A percentile compares a stretch with the other conserved stretches of the same genome.
phyloP scores from a whole-genome alignment of 805 yeast species.

The Lachancea sp. region DNA sequence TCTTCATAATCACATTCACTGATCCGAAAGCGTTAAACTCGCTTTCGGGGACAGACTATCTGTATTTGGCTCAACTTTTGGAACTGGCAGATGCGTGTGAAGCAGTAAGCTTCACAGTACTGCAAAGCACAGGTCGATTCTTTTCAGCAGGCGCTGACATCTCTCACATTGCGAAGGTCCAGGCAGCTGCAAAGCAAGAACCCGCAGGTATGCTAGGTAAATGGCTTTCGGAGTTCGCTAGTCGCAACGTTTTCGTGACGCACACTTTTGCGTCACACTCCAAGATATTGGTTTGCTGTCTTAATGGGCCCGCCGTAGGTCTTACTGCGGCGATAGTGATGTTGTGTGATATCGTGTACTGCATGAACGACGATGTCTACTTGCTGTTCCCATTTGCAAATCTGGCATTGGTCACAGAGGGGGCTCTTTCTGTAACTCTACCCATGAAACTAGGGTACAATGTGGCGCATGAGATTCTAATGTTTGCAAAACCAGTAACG shows the following conservation, averaged over 20 bases:
- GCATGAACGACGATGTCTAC: conserved; percentile 49
- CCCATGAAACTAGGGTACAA: conserved; percentile 67
- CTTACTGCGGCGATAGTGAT: conserved; percentile 66
- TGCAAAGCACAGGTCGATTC: conserved; percentile 65
- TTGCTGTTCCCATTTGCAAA: conserved; percentile 73
- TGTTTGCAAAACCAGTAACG: conserved; percentile 58
- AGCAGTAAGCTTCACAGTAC: conserved; percentile 54
- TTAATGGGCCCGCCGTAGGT: conserved; percentile 87
- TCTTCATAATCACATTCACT: conserved; percentile 59
- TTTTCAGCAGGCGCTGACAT: conserved; percentile 86
- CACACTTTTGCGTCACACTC: conserved; percentile 62
- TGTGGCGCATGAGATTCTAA: conserved; percentile 63
- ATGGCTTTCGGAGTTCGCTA: conserved; percentile 55
- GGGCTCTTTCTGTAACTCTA: conserved; percentile 64
- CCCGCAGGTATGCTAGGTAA: conserved; percentile 28
- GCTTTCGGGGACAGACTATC: conserved; percentile 56
- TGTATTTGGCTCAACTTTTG: conserved; percentile 50
- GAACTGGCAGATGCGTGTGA: conserved; percentile 59
- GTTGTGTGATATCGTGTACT: conserved; percentile 72
- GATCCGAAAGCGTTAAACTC: conserved; percentile 61
- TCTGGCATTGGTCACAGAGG: conserved; percentile 79
- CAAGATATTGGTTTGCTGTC: conserved; percentile 63
- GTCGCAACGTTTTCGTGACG: conserved; percentile 66
- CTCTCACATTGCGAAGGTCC: conserved; percentile 25
- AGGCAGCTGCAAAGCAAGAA: conserved; percentile 9